Base-by-base conservation (phyloP, 257 asterid species). In the Solanum chilense region DNA sequence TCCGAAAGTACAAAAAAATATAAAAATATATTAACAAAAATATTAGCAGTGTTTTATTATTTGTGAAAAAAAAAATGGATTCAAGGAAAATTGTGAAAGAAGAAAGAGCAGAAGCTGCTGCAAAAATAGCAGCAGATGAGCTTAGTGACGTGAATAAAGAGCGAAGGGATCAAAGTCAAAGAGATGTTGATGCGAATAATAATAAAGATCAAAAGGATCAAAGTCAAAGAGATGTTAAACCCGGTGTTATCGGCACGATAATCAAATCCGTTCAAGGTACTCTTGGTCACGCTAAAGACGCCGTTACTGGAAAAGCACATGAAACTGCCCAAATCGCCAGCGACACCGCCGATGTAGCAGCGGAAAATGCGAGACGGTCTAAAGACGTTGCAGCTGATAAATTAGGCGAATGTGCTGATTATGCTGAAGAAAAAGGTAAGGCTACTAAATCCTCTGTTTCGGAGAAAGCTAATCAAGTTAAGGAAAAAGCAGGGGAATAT, bases 261-360 rank as follows among this genome's bases (percentile, higher is more conserved):
- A 7, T 91, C 45, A 91, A 85, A 49, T 75, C 91, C 0, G 93
- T 91, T 45, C 91, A 89, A 84, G 93, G 91, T 10, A 90, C 89
- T 0, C 86, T 88, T 27, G 94, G 85, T 35, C 91, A 92, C 1
- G 92, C 92, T 21, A 92, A 90, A 80, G 93, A 89, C 3, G 88
- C 87, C 5, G 89, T 89, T 9, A 42, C 90, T 10, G 91, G 91
- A 3, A 89, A 78, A 74, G 66, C 96, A 42, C 87, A 91, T 1
- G 97, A 93, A 23, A 74, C 94, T 1, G 90, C 91, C 1, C 47
- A 52, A 52, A 3, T 52, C 60, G 1, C 23, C 62, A 2, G 2
- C 0, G 62, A 52, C 23, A 74, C 94, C 0, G 89, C 91, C 1
- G 69, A 42, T 5, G 0, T 3, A 14, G 82, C 39, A 6, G 85